Percentiles rank a stretch among this genome's conserved stretches.
These are phyloP conservation scores for Colletotrichum camelliae DNA, from an alignment of 2,329 filamentous ascomycete species.

Conservation along the genomic window DNA sequence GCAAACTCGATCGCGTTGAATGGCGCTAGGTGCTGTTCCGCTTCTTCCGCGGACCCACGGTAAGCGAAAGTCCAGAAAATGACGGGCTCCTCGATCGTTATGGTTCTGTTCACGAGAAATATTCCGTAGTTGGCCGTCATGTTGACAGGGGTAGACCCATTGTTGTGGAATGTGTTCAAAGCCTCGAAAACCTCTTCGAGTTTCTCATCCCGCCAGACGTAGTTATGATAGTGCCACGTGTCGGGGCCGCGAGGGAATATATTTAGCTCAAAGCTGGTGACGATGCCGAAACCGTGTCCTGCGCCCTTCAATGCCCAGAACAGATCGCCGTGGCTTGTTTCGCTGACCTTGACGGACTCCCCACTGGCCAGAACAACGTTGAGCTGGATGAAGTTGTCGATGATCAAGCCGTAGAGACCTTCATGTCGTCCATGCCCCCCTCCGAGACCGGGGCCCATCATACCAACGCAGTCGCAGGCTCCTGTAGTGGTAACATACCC, in stretches of 20 bases:
- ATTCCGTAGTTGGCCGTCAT: conserved; percentile 23
- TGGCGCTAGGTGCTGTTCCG: conserved; percentile 22
- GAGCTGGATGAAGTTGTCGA: conserved; percentile 57
- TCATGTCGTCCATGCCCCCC: conserved; percentile 62
- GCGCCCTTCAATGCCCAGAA: neutral
- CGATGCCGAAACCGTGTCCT: conserved; percentile 21
- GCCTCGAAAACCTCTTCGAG: conserved; percentile 26
- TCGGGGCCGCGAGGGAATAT: conserved; percentile 29
- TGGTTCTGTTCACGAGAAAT: conserved; percentile 12
- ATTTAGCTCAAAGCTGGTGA: conserved; percentile 50
- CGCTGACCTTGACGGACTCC: conserved; percentile 35
- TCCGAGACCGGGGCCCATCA: conserved; percentile 55
- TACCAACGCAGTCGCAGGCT: conserved; percentile 56
- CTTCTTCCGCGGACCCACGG: conserved; percentile 24
- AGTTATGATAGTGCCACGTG: conserved; percentile 29
- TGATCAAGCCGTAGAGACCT: conserved; percentile 56
- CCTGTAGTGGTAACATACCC: conserved; percentile 38
- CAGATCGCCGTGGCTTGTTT: conserved; percentile 26
- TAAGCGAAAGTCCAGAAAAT: conserved; percentile 29
- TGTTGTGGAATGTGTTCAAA: conserved; percentile 24
- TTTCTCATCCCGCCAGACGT: conserved; percentile 24
- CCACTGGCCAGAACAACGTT: conserved; percentile 58
- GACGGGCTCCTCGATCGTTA: conserved; percentile 19
- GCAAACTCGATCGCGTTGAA: conserved; percentile 26
- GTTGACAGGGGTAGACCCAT: conserved; percentile 14